Base-by-base conservation (phyloP, 345 rosid species). In the Pseudoturritis turrita region DNA sequence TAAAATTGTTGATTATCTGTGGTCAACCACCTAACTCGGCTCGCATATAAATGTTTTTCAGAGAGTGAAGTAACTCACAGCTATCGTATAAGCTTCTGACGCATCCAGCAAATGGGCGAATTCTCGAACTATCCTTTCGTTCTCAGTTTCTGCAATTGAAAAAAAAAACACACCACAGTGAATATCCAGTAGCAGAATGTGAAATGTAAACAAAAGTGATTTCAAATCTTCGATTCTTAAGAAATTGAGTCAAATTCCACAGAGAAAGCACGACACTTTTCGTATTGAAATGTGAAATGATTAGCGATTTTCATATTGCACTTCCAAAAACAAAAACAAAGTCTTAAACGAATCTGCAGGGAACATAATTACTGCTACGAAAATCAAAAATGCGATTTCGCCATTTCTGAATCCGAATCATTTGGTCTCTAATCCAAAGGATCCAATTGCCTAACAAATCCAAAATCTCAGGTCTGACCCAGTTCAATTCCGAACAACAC, bases 101-200 rank as follows among this genome's bases (percentile, higher is more conserved):
- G 96, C 84, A 81, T 91, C 99, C 36, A 88, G 31, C 69, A 95
- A 86, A 33, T 55, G 46, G 1, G 99, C 70, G 49, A 83, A 88
- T 73, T 95, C 99, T 77, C 99, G 83, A 29, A 83, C 85, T 0
- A 77, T 31, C 81, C 99, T 87, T 68, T 89, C 93, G 53, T 88
- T 85, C 75, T 87, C 90, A 41, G 80, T 83, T 82, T 95, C 99
- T 95, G 92, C 85, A 83, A 79, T 78, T 71, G 59, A 73, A 81
- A 65, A 83, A 2, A n/a, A n/a, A n/a, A n/a, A n/a, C n/a, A 79
- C 76, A 65, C 41, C 82, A 77, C 49, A 21, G 19, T 77, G n/a
- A n/a, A 44, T 18, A 44, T 10, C 18, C 5, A 46, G 28, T 12
- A 17, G 36, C 11, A 46, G n/a, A n/a, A n/a, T n/a, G n/a, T n/a